Percentiles rank a stretch among this genome's conserved stretches.
phyloP scores from a whole-genome alignment of 257 asterid genomes.

The Ehretia macrophylla region DNA sequence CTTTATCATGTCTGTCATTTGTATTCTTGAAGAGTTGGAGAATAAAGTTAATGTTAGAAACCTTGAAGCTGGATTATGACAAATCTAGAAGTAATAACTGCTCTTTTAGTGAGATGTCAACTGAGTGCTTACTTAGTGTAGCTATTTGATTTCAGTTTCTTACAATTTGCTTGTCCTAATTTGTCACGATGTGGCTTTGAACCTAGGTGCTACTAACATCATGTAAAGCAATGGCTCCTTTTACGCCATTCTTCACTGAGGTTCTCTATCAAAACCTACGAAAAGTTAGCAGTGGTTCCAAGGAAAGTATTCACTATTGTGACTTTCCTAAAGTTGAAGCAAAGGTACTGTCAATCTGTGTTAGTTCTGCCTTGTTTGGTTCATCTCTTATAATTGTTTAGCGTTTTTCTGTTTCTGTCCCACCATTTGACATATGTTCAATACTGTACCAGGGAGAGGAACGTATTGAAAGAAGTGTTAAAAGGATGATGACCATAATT shows the following conservation, averaged over 20 bases:
- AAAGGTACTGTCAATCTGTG: conserved; percentile 25
- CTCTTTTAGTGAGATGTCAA: too few species aligned
- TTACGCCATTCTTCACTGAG: conserved; percentile 95
- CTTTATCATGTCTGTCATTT: too few species aligned
- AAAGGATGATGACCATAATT: conserved; percentile 78
- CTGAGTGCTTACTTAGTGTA: not conserved
- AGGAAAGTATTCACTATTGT: conserved; percentile 92
- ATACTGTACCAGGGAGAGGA: conserved; percentile 45
- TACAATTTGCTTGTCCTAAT: not conserved
- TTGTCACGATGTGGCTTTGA: not conserved
- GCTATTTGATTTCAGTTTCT: not conserved
- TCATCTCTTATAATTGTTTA: too few species aligned
- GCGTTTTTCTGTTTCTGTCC: too few species aligned
- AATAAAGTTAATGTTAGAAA: too few species aligned
- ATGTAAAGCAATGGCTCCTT: conserved; percentile 96
- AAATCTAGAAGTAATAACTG: too few species aligned
- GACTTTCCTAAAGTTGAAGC: conserved; percentile 85
- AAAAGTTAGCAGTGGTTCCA: conserved; percentile 55
- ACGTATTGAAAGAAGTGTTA: conserved; percentile 90
- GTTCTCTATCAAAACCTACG: conserved; percentile 87
- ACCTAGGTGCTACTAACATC: conserved; percentile 68
- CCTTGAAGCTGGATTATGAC: too few species aligned
- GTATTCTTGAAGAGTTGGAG: too few species aligned
- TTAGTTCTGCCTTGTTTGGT: too few species aligned
- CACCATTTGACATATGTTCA: not conserved